Percentiles rank a stretch among this genome's conserved stretches.
These are phyloP conservation scores for Blastobotrys peoriensis DNA, from an alignment of 805 yeast species.

Conservation along the genomic window DNA sequence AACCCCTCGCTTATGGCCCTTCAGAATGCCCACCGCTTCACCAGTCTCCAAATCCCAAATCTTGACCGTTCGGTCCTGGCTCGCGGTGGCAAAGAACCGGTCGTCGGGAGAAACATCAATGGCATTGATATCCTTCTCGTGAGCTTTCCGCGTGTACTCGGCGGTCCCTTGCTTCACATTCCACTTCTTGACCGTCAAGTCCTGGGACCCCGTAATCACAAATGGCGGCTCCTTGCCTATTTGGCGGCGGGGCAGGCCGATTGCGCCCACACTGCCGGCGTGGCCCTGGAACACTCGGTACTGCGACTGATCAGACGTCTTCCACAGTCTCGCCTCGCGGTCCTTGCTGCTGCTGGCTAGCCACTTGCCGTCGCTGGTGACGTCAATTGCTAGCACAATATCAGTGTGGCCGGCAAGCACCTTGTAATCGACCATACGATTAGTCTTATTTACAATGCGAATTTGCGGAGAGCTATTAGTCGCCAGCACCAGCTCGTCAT, in stretches of 20 bases:
- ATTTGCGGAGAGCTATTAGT: slow-evolving; percentile 82
- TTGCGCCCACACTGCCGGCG: slow-evolving; percentile 78
- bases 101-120: slow-evolving; percentile 89
- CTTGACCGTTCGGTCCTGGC: slow-evolving; percentile 88
- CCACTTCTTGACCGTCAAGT: slow-evolving; percentile 85
- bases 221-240: slow-evolving; percentile 38
- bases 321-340: slow-evolving; percentile 79
- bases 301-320: slow-evolving; percentile 37
- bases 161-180: slow-evolving; percentile 45
- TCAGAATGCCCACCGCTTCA: slow-evolving; percentile 74
- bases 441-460: slow-evolving; percentile 55
- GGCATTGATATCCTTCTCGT: slow-evolving; percentile 91
- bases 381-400: slow-evolving; percentile 72
- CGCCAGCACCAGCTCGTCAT: slow-evolving; percentile 62
- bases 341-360: slow-evolving; percentile 90
- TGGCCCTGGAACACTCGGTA: slow-evolving; percentile 73
- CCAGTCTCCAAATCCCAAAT: slow-evolving; percentile 85
- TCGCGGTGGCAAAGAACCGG: slow-evolving; percentile 82
- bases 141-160: slow-evolving; percentile 90
- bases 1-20: slow-evolving; percentile 90
- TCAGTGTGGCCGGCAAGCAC: slow-evolving; percentile 80
- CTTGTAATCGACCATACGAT: slow-evolving; percentile 51
- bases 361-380: slow-evolving; percentile 79
- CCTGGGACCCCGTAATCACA: slow-evolving; percentile 76
- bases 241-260: slow-evolving; percentile 53